Evolutionary conservation across 2,329 filamentous ascomycete species (phyloP), one percentile per base, ranked within the genome.

Genomic region (Biscogniauxia mediterranea): DNA sequence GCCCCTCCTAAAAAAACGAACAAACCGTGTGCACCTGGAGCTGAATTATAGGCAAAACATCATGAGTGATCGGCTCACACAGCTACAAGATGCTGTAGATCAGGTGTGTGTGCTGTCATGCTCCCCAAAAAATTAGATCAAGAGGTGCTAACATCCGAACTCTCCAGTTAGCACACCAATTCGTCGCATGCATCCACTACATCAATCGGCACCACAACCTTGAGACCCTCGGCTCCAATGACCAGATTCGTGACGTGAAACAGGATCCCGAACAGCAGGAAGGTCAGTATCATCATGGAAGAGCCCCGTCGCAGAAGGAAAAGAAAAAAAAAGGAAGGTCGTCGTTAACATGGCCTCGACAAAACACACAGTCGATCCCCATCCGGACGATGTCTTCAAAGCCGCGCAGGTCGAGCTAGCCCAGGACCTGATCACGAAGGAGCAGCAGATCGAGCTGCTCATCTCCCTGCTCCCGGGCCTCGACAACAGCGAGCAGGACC

Each of bases 31-130:
- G 38, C 6, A 46, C 38, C 38, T n/a, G 38, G 11, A 52, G 50
- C 21, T 49, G 23, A 52, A 32, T 50, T 57, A 38, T 50, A 54
- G 51, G 38, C 52, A 42, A 57, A 28, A 17, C 53, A 66, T 53
- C 25, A 92, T 92, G 87, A 84, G 84, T 26, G 92, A 96, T 73
- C 83, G 89, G 64, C 82, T 96, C 61, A 94, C 92, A 1, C 91
- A 95, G 75, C 81, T 95, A 61, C 92, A 96, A 77, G 91, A 95
- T 79, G 89, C 90, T 75, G 85, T 94, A 63, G 91, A 95, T 71
- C 87, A 93, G 83, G 91, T 91, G 78, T 38, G 76, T 25, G 20
- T 64, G 51, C 46, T 54, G 13, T 54, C 51, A 3, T 11, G 15
- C 53, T 42, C 20, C 5, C 11, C 3, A 17, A 9, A 50, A 17